Base-by-base conservation (phyloP, 495 filamentous ascomycete species). In the Amphirosellinia nigrospora region DNA sequence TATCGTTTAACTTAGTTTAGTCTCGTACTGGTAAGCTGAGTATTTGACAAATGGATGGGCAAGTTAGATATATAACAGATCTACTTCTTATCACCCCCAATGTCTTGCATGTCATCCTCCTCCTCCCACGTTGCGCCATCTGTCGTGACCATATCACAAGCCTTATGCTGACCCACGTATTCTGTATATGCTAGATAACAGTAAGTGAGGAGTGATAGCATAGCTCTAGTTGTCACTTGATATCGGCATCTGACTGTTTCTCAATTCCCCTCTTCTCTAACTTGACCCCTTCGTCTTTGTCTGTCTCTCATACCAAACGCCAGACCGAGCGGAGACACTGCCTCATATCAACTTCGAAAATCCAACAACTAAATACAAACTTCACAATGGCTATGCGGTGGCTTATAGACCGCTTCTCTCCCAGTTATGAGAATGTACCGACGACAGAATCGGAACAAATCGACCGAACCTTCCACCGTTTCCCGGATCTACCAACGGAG, bases 401-500 rank as follows among this genome's bases (percentile, higher is more conserved):
- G 56, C 19, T 69, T 36, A 30, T 69, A 16, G 46, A 53, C 32
- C 59, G 34, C 10, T 52, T 68, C 38, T 28, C 30, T 7, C 30
- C 6, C 41, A 45, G 1, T 16, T 26, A 38, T 11, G 56, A 23
- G 28, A 13, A 60, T 16, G 23, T n/a, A 15, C 28, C 19, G n/a
- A 23, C 38, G 38, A n/a, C 39, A 28, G 41, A 46, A 50, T 26
- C 65, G 11, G 65, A 59, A 5, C 13, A 68, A 39, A 6, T 6
- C 19, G 7, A 3, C n/a, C 23, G 9, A 13, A 65, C 76, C 10
- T 80, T 81, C 66, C 69, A 61, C 6, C 64, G 59, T 38, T 81
- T 81, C 69, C 71, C 77, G 0, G 48, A 77, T 16, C 73, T 80
- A 26, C 79, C 79, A 7, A 66, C 75, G 30, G 79, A 81, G 63